A percentile compares a stretch with the other conserved stretches of the same genome.
These are phyloP conservation scores for Graphium sp. DNA, from an alignment of 2,329 filamentous ascomycete species.

Conservation along the genomic window DNA sequence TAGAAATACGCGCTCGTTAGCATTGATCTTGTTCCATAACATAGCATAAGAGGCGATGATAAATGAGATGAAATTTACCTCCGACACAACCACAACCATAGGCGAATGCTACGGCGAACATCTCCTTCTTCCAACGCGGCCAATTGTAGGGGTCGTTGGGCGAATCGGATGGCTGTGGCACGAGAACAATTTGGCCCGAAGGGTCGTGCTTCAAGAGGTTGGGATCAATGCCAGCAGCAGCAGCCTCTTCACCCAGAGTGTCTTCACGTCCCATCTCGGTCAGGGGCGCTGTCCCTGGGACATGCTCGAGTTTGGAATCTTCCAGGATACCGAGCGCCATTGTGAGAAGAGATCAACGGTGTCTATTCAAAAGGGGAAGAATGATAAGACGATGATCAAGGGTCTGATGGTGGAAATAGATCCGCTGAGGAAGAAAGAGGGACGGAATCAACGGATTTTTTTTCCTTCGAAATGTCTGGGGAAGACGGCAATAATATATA, in stretches of 20 bases:
- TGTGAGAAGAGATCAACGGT: no score
- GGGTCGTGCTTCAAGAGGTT: slow-evolving; percentile 11
- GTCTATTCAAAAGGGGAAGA: no score
- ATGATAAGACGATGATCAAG: no score
- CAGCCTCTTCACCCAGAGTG: slow-evolving; percentile 4
- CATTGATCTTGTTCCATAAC: not conserved
- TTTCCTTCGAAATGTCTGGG: no score
- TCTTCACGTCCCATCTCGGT: slow-evolving; percentile 9
- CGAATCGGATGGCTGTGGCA: slow-evolving; percentile 27
- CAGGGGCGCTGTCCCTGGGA: slow-evolving; percentile 11
- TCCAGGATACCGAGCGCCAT: slow-evolving; percentile 11
- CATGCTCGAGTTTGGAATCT: slow-evolving; percentile 10
- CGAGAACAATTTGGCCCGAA: slow-evolving; percentile 19
- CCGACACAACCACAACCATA: slow-evolving; percentile 22
- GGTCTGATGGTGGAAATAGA: no score
- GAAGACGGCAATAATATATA: no score
- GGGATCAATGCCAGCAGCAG: slow-evolving; percentile 6
- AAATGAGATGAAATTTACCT: slow-evolving; percentile 11
- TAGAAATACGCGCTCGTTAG: slow-evolving; percentile 6
- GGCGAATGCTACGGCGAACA: slow-evolving; percentile 18
- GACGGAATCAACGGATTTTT: no score
- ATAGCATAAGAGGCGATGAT: not conserved
- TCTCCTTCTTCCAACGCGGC: slow-evolving; percentile 16
- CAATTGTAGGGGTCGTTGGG: slow-evolving; percentile 30
- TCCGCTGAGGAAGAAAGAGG: no score